Evolutionary conservation across 2,329 filamentous ascomycete species (phyloP), one percentile per base, ranked within the genome.

Genomic region (Penicillium olsonii): DNA sequence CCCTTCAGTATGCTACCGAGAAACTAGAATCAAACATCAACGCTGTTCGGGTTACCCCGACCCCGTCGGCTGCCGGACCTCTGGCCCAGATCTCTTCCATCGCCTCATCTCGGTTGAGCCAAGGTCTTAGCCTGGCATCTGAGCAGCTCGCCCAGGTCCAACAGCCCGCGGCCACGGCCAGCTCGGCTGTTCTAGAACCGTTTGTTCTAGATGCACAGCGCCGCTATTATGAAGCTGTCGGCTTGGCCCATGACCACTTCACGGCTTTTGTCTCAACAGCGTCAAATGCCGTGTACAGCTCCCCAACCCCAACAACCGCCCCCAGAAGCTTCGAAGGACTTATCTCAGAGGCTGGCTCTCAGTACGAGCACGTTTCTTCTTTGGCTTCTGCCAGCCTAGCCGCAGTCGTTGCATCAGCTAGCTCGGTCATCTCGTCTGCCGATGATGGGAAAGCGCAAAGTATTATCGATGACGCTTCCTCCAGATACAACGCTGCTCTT

Each of bases 141-240:
- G 79, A 84, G 29, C 87, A 90, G 61, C 88, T 88, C 58, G 79
- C 84, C 42, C 82, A 76, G 45, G 84, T 84, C n/a, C 84, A 85
- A 68, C 77, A 83, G 45, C 85, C 84, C 22, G 75, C 87, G 34
- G 82, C 85, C 17, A 78, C 84, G 12, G 81, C 85, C 34, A 80
- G 85, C 2, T 84, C 85, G 1, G 73, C 75, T 22, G 74, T 78
- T 67, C 56, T 83, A 71, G 56, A 83, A 60, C 68, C 76, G 65
- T 68, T 79, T 68, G 52, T 85, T 74, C 69, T 85, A 72, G 76
- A 81, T 78, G 72, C 82, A 74, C 65, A 83, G 77, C 65, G 85
- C 78, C 74, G 87, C 49, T 92, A 92, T 69, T 92, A 90, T 60
- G 87, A 90, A 55, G 88, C 86, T 10, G 70, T 94, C 19, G 90